phyloP scores from a whole-genome alignment of 805 yeast species.

The Kodamaea hsintzibuensis region DNA sequence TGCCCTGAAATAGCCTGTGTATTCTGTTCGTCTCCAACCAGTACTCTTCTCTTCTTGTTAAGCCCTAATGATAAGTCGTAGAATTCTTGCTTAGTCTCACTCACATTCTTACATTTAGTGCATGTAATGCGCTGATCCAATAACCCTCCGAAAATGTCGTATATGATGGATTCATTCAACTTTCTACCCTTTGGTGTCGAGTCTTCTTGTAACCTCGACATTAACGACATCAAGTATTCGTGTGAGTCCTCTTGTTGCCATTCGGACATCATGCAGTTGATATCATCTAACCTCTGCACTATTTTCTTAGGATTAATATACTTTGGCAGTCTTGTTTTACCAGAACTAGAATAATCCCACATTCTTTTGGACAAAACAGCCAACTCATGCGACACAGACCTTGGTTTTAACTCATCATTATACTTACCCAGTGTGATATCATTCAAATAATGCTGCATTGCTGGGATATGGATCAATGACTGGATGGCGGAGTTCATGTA shows the following conservation, averaged over 20 bases:
- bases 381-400: conserved; percentile 63
- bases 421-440: conserved; percentile 62
- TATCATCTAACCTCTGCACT: conserved; percentile 71
- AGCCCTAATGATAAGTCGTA: conserved; percentile 88
- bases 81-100: conserved; percentile 88
- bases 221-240: conserved; percentile 91
- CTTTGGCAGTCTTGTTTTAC: conserved; percentile 28
- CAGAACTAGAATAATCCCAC: conserved; percentile 57
- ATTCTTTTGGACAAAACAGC: conserved; percentile 69
- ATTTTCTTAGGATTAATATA: conserved; percentile 76
- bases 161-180: conserved; percentile 75
- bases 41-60: conserved; percentile 38
- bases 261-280: conserved; percentile 93
- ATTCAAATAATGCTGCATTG: conserved; percentile 77
- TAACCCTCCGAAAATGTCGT: conserved; percentile 93
- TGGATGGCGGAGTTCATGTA: conserved; percentile 96
- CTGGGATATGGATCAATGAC: conserved; percentile 87
- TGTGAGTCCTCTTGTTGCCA: conserved; percentile 99
- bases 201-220: conserved; percentile 88
- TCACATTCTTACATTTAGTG: conserved; percentile 74
- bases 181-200: conserved; percentile 88
- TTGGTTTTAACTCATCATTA: conserved; percentile 44
- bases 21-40: background rate
- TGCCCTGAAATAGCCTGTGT: background rate
- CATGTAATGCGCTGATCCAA: conserved; percentile 85